Conservation (phyloP, 441 rosid species). For the Jatropha podagrica region DNA sequence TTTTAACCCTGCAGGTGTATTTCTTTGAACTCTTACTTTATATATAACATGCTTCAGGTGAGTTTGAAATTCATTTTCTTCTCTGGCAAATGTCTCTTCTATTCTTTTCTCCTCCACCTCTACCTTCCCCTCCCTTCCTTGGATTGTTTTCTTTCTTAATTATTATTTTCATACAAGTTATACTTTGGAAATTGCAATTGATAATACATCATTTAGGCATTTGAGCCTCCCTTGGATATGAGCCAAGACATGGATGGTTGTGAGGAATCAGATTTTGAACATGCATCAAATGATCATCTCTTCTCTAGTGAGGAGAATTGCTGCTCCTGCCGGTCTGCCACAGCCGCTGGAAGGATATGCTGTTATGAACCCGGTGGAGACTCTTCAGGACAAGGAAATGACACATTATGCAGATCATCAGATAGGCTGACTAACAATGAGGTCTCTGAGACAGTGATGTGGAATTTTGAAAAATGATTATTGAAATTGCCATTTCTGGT, state of each 20-base stretch:
- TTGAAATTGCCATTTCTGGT: conserved; percentile 17
- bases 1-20: conserved; percentile 71
- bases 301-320: conserved; percentile 44
- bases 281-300: conserved; percentile 44
- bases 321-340: conserved; percentile 42
- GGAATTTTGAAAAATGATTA: conserved; percentile 10
- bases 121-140: neutral
- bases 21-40: conserved; percentile 73
- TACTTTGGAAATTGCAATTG: conserved; percentile 18
- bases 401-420: conserved; percentile 26
- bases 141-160: conserved; percentile 2
- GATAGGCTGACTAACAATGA: conserved; percentile 28
- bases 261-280: conserved; percentile 44
- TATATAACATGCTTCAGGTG: conserved; percentile 88
- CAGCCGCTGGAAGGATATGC: conserved; percentile 43
- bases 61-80: conserved; percentile 26
- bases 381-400: conserved; percentile 30
- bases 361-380: conserved; percentile 33
- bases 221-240: conserved; percentile 97
- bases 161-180: conserved; percentile 8
- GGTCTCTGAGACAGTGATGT: conserved; percentile 32
- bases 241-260: conserved; percentile 62
- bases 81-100: neutral
- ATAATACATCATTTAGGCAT: conserved; percentile 59
- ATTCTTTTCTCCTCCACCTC: neutral